phyloP scores from a whole-genome alignment of 1,139 yeast species.

The Yamadazyma atlantica region DNA sequence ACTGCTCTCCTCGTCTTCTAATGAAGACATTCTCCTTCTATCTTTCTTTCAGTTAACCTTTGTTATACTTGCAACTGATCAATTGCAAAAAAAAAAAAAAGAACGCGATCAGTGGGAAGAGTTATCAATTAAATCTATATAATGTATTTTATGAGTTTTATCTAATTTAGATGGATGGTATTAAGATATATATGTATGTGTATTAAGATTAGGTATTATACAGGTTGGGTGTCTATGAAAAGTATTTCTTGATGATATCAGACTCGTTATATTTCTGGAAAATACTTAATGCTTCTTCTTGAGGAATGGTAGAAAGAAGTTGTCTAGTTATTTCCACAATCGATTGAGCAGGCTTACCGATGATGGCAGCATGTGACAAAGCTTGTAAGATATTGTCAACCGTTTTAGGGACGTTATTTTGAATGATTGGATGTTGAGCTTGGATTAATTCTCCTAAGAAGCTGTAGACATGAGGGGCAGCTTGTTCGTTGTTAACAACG shows the following conservation, averaged over 20 bases:
- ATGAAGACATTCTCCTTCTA: background rate
- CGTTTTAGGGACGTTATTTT: constrained; percentile 56
- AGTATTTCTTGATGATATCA: constrained; percentile 14
- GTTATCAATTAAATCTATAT: no score
- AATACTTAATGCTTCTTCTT: constrained; percentile 63
- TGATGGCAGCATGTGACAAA: constrained; percentile 61
- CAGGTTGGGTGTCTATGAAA: constrained; percentile 8
- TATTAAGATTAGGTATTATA: background rate
- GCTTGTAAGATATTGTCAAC: constrained; percentile 80
- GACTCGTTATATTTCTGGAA: constrained; percentile 41
- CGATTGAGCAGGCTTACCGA: constrained; percentile 68
- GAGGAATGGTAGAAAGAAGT: constrained; percentile 49
- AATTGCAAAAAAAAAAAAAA: background rate
- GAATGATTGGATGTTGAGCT: constrained; percentile 62
- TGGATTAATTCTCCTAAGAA: constrained; percentile 76
- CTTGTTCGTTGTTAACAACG: constrained; percentile 78
- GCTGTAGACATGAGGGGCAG: constrained; percentile 83
- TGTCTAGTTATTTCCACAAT: constrained; percentile 61
- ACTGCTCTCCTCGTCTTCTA: constrained; percentile 1
- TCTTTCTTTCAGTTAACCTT: background rate
- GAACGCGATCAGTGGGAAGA: no score
- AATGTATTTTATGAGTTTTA: no score
- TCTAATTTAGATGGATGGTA: background rate
- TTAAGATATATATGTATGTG: background rate
- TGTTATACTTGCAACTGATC: background rate